Evolutionary conservation across 495 filamentous ascomycete genomes (phyloP), one percentile per base, ranked within the genome.

Genomic region (Penicillium paradoxum): DNA sequence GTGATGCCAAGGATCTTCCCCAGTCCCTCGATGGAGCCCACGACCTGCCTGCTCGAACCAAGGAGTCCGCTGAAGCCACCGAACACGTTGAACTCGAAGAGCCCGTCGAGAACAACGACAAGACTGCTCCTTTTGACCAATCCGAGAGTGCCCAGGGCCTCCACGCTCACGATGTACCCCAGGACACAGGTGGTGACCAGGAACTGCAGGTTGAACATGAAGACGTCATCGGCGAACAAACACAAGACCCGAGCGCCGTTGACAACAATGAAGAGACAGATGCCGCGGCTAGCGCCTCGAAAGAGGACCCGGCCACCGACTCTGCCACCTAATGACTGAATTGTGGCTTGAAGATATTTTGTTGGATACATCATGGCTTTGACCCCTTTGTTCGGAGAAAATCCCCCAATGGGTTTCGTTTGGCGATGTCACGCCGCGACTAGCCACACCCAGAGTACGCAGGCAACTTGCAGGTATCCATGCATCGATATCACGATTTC

Each of bases 21-120:
- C 65, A 69, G 43, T 46, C 59, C 3, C 49, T 66, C 17, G 68
- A 70, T 33, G 65, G 49, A 6, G 18, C 54, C 10, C 51, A 57
- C 14, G 46, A 34, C 34, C 37, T 32, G 29, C 24, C 57, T 19
- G 52, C 61, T 19, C 59, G 65, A 30, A 18, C 33, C 21, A 27
- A 38, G 15, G 21, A 39, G 45, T 9, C 30, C n/a, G n/a, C 22
- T 18, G 45, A 25, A 8, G 49, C 59, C 27, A 58, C 58, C 14
- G 64, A 62, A 30, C 8, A 10, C 10, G 32, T 19, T 39, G 33
- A 29, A 38, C 4, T n/a, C 22, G 11, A 29, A 19, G 46, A 39
- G 14, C 17, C 46, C 29, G n/a, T 29, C 25, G 34, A 49, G 22
- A 15, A 17, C 15, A 34, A 51, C 18, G 49, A 43, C 29, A 4